Conservation (phyloP, 345 rosid genomes). For the Aquilaria malaccensis region DNA sequence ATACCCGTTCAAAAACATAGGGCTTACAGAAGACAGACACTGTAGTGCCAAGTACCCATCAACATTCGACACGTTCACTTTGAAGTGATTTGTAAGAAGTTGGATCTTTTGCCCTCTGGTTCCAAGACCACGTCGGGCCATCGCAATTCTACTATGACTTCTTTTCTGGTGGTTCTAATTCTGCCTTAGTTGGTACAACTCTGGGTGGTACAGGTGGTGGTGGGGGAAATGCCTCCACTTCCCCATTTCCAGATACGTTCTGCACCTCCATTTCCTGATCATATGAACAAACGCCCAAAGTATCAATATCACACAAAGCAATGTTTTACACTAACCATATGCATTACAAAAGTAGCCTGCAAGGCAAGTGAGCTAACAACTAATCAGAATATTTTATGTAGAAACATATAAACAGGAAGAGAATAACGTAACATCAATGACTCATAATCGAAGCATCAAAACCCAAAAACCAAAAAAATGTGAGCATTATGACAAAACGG, state of each 20-base stretch:
- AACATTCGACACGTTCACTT: constrained; percentile 45
- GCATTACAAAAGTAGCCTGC: background rate
- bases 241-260: constrained; percentile 33
- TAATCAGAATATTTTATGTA: too few species aligned
- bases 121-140: constrained; percentile 57
- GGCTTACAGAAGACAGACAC: constrained; percentile 35
- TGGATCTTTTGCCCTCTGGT: constrained; percentile 53
- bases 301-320: too few species aligned
- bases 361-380: too few species aligned
- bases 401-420: too few species aligned
- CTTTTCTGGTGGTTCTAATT: constrained; percentile 33
- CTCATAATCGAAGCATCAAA: too few species aligned
- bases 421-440: too few species aligned
- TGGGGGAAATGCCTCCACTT: constrained; percentile 41
- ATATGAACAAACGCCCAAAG: background rate
- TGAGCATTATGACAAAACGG: too few species aligned
- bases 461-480: too few species aligned
- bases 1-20: constrained; percentile 35
- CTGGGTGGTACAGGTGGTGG: constrained; percentile 55
- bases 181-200: constrained; percentile 34
- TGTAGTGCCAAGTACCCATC: constrained; percentile 58
- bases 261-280: constrained; percentile 38
- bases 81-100: constrained; percentile 70
- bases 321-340: too few species aligned
- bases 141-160: constrained; percentile 40